Base-by-base conservation (phyloP, 176 grass and related monocot genomes). In the Neostapfia colusana region DNA sequence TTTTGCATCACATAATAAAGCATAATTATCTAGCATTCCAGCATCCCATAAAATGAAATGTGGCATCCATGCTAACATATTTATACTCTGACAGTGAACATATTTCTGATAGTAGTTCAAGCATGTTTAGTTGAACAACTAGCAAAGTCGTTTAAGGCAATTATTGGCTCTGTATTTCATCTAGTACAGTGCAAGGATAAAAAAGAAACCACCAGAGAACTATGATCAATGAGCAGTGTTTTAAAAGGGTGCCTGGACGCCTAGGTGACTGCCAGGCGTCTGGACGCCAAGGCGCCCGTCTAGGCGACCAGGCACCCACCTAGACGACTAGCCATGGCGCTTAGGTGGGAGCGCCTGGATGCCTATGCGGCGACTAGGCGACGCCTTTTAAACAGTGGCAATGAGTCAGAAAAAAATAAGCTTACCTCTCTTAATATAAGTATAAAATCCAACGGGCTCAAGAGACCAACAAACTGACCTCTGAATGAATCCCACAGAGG, bases 401-500 rank as follows among this genome's bases (percentile, higher is more conserved):
- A n/a, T n/a, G n/a, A n/a, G n/a, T n/a, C n/a, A n/a, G n/a, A n/a
- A n/a, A n/a, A 53, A 84, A 83, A 58, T 21, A 51, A 77, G 37
- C 26, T 91, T 89, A 99, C 96, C 96, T 99, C 89, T 85, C 74
- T 84, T 80, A 99, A 51, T 82, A 99, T 95, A 68, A 99, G 90
- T 78, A 99, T 99, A 66, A 99, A 99, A 90, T 99, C 96, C 42
- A 95, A 61, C 48, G 92, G 92, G 61, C 96, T 99, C 37, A 99
- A 62, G 64, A 95, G 74, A 17, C 96, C 96, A 73, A 95, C 92
- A 92, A 99, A 99, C 68, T 84, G 96, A 36, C 96, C 83, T 69
- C 71, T 95, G 63, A 75, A 79, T 14, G 84, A 88, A 57, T 99
- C 96, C 96, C 96, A 99, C n/a, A 99, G 73, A 75, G 96, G 96